These are phyloP conservation scores for Lachnellula subtilissima DNA, from an alignment of 2,329 filamentous ascomycete genomes.

Conservation along the genomic window DNA sequence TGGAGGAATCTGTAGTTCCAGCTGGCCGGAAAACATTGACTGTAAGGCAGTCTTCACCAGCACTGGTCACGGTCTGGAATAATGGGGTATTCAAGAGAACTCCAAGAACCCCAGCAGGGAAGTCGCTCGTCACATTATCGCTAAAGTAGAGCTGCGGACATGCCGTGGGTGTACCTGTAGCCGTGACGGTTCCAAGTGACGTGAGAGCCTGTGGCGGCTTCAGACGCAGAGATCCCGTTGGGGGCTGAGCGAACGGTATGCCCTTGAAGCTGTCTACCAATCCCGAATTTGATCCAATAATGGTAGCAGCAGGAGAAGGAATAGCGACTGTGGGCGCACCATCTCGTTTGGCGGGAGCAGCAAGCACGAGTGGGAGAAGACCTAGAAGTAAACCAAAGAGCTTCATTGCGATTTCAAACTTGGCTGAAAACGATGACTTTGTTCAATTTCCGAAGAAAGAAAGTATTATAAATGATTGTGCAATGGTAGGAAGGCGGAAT, in stretches of 20 bases:
- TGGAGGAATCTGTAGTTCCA: constrained; percentile 48
- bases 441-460: not conserved
- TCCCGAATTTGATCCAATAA: constrained; percentile 4
- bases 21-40: constrained; percentile 56
- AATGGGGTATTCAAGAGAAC: constrained; percentile 51
- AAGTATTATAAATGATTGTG: not conserved
- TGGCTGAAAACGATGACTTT: not conserved
- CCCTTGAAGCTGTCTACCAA: constrained; percentile 35
- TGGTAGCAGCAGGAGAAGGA: constrained; percentile 11
- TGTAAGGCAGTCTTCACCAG: constrained; percentile 61
- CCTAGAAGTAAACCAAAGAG: not conserved
- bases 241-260: constrained; percentile 71
- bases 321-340: constrained; percentile 9
- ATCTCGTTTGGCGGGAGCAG: constrained; percentile 5
- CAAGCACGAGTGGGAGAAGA: constrained; percentile 1
- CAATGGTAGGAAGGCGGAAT: not conserved
- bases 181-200: constrained; percentile 56
- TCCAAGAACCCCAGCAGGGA: constrained; percentile 41
- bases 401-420: constrained; percentile 3
- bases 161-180: constrained; percentile 51
- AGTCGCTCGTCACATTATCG: constrained; percentile 35
- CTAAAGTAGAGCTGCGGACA: constrained; percentile 71
- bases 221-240: constrained; percentile 61
- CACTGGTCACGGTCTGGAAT: constrained; percentile 49
- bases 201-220: constrained; percentile 61